Evolutionary conservation across 2,329 filamentous ascomycete species (phyloP), one percentile per base, ranked within the genome.

Genomic region (Massarina eburnea): DNA sequence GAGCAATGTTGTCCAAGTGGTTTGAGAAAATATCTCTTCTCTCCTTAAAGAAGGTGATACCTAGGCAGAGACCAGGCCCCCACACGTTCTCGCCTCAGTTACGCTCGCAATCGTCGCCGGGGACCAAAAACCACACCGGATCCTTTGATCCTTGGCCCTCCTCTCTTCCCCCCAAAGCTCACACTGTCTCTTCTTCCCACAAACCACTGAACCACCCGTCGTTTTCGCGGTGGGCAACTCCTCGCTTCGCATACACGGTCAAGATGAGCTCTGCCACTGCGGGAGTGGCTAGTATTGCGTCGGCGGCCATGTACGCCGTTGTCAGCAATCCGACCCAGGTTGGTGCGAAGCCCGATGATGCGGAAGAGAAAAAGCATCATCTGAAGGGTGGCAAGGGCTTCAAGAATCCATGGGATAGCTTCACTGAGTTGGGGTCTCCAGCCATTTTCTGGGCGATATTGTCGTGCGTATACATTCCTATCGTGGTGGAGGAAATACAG

Each of bases 371-470:
- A 55, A 58, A 58, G 30, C 80, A 82, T 69, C 79, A 82, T 68
- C 59, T 73, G 45, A 76, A 77, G 57, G 58, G 74, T 52, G 77
- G 77, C 10, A 79, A 76, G 45, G 79, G 79, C 4, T 82, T 81
- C 57, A 62, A 62, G n/a, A 82, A 82, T 62, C 80, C 80, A 0
- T 82, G 80, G 80, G 71, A 76, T 5, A 80, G 76, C n/a, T 82
- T 73, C 55, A 52, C 46, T 10, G 73, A 79, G 4, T 56, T 67
- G 12, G 61, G 50, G 37, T 55, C 41, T 6, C 56, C 52, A 21
- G 34, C 63, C 14, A 69, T 80, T 20, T 22, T 70, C 5, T 45
- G 52, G 41, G 65, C 57, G 27, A 67, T 80, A 46, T 21, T 72
- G 1, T 67, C 63, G 73, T 75, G 60, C 37, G 66, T 50, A 24